phyloP scores from a whole-genome alignment of 768 basidiomycete genomes.

The Phallus indusiatus region DNA sequence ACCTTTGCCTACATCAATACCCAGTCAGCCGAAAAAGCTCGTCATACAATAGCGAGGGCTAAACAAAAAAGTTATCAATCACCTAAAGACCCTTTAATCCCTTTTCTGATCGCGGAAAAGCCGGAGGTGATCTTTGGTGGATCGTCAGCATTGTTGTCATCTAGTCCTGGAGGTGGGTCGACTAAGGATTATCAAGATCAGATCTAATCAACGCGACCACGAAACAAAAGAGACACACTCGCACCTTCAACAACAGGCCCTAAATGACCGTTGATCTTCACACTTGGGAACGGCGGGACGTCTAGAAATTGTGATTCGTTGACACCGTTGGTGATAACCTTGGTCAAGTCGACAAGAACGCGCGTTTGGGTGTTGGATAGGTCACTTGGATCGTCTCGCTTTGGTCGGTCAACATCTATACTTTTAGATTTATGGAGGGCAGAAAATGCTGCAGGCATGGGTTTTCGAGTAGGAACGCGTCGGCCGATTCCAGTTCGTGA shows the following conservation, averaged over 20 bases:
- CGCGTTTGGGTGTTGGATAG: conserved; percentile 8
- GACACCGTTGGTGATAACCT: conserved; percentile 10
- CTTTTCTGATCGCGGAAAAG: conserved; percentile 50
- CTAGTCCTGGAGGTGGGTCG: conserved; percentile 4
- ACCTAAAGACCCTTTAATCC: conserved; percentile 70
- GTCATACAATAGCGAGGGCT: not conserved
- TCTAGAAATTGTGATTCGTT: conserved; percentile 11
- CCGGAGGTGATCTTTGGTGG: conserved; percentile 26
- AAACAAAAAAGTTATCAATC: conserved; percentile 13
- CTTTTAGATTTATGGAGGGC: conserved; percentile 11
- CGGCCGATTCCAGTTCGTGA: not conserved
- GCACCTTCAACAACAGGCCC: conserved; percentile 5
- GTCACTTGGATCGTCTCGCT: not conserved
- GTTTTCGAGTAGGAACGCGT: conserved; percentile 20
- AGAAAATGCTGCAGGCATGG: conserved; percentile 19
- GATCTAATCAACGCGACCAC: not conserved
- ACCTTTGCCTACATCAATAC: conserved; percentile 32
- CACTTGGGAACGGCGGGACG: not conserved
- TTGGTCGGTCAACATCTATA: conserved; percentile 12
- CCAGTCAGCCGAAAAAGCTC: not conserved
- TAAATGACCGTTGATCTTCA: not conserved
- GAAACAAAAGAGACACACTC: not conserved
- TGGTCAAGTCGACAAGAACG: conserved; percentile 10
- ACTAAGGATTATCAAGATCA: not conserved
- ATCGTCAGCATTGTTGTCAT: not conserved